These are phyloP conservation scores for Huntiella savannae DNA, from an alignment of 2,329 filamentous ascomycete genomes.

Conservation along the genomic window DNA sequence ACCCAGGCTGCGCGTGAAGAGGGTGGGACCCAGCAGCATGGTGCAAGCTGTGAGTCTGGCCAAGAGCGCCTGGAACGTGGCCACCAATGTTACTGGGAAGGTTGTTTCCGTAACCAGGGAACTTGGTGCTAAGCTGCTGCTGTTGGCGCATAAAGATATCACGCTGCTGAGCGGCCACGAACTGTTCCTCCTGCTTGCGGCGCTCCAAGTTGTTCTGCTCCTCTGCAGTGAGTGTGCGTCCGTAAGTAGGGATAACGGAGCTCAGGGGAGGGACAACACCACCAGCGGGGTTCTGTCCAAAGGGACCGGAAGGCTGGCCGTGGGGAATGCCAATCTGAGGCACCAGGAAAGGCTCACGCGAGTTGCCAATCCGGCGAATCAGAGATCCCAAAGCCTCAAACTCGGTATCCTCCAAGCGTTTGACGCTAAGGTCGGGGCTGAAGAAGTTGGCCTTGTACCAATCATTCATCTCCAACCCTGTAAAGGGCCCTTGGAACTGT, in stretches of 20 bases:
- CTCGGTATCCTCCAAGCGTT: slow-evolving; percentile 80
- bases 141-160: slow-evolving; percentile 70
- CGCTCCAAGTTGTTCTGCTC: slow-evolving; percentile 95
- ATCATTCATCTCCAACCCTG: slow-evolving; percentile 95
- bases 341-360: slow-evolving; percentile 88
- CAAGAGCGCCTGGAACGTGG: slow-evolving; percentile 13
- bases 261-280: slow-evolving; percentile 75
- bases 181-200: slow-evolving; percentile 95
- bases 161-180: slow-evolving; percentile 86
- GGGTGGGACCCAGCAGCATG: slow-evolving; percentile 93
- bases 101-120: slow-evolving; percentile 17
- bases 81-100: not conserved
- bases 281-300: slow-evolving; percentile 31
- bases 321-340: slow-evolving; percentile 93
- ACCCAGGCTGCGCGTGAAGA: slow-evolving; percentile 90
- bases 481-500: slow-evolving; percentile 83
- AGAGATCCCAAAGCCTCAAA: slow-evolving; percentile 92
- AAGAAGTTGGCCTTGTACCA: slow-evolving; percentile 99
- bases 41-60: slow-evolving; percentile 34
- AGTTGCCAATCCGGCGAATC: slow-evolving; percentile 90
- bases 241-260: slow-evolving; percentile 86
- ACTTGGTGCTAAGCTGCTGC: slow-evolving; percentile 41
- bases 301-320: slow-evolving; percentile 44
- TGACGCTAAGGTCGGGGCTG: slow-evolving; percentile 80
- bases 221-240: slow-evolving; percentile 86